Conservation (phyloP, 164 flowering plant genomes). For the Nymphaea colorata region DNA sequence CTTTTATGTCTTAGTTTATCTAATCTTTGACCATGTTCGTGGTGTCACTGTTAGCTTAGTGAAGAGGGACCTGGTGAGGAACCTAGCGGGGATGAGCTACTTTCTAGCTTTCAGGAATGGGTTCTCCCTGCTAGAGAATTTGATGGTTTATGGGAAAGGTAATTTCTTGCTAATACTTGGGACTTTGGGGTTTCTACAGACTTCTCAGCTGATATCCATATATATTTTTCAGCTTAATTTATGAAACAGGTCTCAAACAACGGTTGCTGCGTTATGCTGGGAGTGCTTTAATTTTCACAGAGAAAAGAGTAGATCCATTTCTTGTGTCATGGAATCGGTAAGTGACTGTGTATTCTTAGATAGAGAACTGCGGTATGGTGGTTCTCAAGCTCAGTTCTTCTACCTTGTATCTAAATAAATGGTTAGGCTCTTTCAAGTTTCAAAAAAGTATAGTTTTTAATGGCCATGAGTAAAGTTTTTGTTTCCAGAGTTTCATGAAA, state of each 20-base stretch:
- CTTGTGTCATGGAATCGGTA: conserved; percentile 98
- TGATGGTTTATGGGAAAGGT: conserved; percentile 99
- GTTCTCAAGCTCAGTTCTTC: too few relatives aligned
- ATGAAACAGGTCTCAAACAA: conserved; percentile 90
- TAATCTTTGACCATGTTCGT: too few relatives aligned
- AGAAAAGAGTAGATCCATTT: conserved; percentile 82
- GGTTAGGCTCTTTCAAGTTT: too few relatives aligned
- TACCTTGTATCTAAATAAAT: too few relatives aligned
- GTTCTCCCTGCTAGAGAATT: conserved; percentile 96
- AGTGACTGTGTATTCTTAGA: conserved; percentile 6
- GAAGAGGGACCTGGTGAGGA: conserved; percentile 99
- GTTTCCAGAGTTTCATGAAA: too few relatives aligned
- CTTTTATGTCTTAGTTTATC: too few relatives aligned
- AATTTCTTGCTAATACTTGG: conserved; percentile 4
- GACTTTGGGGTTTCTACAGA: not conserved
- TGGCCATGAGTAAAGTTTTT: not conserved
- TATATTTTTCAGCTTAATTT: conserved; percentile 64
- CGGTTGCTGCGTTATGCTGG: conserved; percentile 86
- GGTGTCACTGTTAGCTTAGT: conserved; percentile 45
- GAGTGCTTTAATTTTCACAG: conserved; percentile 89
- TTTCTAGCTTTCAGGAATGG: conserved; percentile 91
- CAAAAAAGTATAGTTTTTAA: too few relatives aligned
- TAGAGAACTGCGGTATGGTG: too few relatives aligned
- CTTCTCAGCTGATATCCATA: not conserved
- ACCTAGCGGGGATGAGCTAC: conserved; percentile 59